These are phyloP conservation scores for Colletotrichum acutatum DNA, from an alignment of 2,329 filamentous ascomycete genomes.

Conservation along the genomic window DNA sequence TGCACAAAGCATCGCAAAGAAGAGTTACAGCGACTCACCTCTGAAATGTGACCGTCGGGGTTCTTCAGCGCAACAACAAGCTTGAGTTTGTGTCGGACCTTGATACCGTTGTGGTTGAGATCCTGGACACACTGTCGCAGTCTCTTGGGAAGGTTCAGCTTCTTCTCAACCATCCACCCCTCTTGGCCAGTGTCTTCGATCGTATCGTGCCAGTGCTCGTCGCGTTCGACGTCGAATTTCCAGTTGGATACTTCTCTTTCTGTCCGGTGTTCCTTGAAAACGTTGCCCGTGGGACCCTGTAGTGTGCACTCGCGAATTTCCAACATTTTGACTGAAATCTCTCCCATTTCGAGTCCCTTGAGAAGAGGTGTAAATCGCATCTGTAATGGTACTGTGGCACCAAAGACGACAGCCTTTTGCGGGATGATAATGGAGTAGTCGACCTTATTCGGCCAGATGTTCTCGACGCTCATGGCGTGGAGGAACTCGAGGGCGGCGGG, in stretches of 20 bases:
- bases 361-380: slow-evolving; percentile 89
- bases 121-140: slow-evolving; percentile 89
- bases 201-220: slow-evolving; percentile 75
- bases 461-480: slow-evolving; percentile 95
- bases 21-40: slow-evolving; percentile 62
- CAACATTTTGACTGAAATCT: slow-evolving; percentile 81
- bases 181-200: slow-evolving; percentile 75
- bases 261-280: slow-evolving; percentile 67
- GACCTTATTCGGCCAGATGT: slow-evolving; percentile 97
- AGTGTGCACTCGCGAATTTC: slow-evolving; percentile 79
- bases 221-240: slow-evolving; percentile 64
- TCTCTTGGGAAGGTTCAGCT: slow-evolving; percentile 80
- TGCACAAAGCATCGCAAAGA: background rate
- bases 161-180: slow-evolving; percentile 71
- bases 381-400: slow-evolving; percentile 84
- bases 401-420: slow-evolving; percentile 93
- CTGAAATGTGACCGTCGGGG: slow-evolving; percentile 92
- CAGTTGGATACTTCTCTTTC: slow-evolving; percentile 73
- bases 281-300: slow-evolving; percentile 56
- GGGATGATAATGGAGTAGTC: slow-evolving; percentile 95
- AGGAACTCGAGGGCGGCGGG: slow-evolving; percentile 80
- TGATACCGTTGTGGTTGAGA: slow-evolving; percentile 88
- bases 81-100: slow-evolving; percentile 91
- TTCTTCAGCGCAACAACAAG: slow-evolving; percentile 92
- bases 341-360: slow-evolving; percentile 89